A percentile compares a stretch with the other conserved stretches of the same genome.
These are phyloP conservation scores for Colletotrichum sp. DNA, from an alignment of 2,329 filamentous ascomycete species.

Conservation along the genomic window DNA sequence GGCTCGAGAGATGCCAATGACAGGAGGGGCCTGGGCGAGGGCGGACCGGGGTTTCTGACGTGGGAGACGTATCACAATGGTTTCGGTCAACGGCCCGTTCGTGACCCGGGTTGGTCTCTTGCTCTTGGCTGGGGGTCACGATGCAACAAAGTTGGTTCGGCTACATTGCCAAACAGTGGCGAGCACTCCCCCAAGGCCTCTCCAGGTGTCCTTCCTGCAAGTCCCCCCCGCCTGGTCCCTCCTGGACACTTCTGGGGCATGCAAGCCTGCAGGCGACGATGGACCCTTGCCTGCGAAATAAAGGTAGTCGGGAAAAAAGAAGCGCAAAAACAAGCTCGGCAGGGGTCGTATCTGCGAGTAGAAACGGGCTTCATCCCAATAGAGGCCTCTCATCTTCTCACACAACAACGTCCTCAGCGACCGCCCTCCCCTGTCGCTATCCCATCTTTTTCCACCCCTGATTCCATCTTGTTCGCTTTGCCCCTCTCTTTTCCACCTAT, in stretches of 20 bases:
- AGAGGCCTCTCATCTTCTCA: not conserved
- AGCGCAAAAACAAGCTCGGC: constrained; percentile 23
- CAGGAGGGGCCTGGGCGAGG: constrained; percentile 3
- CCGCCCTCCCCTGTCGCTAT: not conserved
- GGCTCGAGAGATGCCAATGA: not conserved
- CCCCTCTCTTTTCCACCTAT: not conserved
- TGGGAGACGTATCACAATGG: constrained; percentile 22
- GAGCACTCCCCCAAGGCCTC: not conserved
- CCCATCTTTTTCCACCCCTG: constrained; percentile 12
- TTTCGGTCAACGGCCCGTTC: constrained; percentile 23
- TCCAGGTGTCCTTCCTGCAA: not conserved
- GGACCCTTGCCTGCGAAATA: constrained; percentile 1
- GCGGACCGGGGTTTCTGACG: constrained; percentile 19
- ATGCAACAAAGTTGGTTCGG: constrained; percentile 18
- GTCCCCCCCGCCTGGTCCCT: not conserved
- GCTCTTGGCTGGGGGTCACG: not conserved
- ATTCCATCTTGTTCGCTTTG: constrained; percentile 19
- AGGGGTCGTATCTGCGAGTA: constrained; percentile 2
- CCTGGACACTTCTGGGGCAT: not conserved
- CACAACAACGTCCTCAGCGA: not conserved
- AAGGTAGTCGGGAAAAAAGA: constrained; percentile 15
- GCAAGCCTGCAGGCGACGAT: not conserved
- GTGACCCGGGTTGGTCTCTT: constrained; percentile 14
- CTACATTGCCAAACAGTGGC: constrained; percentile 17
- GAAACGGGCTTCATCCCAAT: constrained; percentile 21